A percentile compares a stretch with the other conserved stretches of the same genome.
Evolutionary conservation across 306 rosid genomes (phyloP).

Genomic region (Fragaria nilgerrensis): DNA sequence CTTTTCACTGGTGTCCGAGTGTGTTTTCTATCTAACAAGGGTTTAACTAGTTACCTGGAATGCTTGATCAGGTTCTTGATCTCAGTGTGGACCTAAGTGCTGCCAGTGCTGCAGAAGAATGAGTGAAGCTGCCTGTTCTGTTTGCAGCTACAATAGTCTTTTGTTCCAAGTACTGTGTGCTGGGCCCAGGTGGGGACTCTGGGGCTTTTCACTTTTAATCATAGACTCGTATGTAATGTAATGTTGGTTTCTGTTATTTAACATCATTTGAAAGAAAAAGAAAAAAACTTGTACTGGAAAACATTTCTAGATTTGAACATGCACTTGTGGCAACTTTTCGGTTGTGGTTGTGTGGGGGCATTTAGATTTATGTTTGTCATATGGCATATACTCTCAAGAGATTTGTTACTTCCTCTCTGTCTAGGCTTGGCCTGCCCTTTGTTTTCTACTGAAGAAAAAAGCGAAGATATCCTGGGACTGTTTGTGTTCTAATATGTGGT

Average conservation of each 20-base stretch:
- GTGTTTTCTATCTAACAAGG: neutral
- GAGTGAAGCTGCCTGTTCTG: constrained; percentile 16
- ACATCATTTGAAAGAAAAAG: neutral
- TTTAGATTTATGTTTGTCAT: neutral
- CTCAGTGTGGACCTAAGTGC: constrained; percentile 93
- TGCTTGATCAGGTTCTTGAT: constrained; percentile 65
- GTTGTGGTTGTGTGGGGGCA: constrained; percentile 5
- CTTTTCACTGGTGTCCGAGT: constrained; percentile 2
- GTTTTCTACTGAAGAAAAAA: neutral
- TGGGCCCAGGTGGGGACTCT: neutral
- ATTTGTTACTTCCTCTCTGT: too few species aligned
- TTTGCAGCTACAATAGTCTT: neutral
- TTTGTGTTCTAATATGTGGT: too few species aligned
- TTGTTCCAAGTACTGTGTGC: neutral
- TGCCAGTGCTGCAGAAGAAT: constrained; percentile 98
- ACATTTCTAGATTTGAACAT: neutral
- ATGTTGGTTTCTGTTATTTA: neutral
- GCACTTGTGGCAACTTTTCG: neutral
- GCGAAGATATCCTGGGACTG: neutral
- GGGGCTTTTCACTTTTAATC: neutral
- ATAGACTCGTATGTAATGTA: neutral
- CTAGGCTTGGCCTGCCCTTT: neutral
- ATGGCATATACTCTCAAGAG: neutral
- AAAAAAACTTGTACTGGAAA: neutral
- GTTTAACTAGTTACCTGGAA: neutral